Evolutionary conservation across 2,329 filamentous ascomycete genomes (phyloP), one percentile per base, ranked within the genome.

Genomic region (Colletotrichum tropicale): DNA sequence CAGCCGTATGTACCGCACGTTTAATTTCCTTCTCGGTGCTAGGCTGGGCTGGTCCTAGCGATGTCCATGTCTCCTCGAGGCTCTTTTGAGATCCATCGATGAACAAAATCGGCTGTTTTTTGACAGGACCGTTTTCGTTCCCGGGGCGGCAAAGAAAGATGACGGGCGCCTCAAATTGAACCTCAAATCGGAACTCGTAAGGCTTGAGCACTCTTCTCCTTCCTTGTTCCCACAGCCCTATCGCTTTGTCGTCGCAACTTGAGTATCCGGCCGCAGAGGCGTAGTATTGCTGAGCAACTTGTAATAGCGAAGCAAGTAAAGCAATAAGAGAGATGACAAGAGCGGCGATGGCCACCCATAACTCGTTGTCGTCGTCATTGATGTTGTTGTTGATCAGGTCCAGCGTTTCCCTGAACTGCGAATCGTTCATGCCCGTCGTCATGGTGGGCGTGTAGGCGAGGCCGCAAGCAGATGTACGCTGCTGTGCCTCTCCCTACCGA

Each of bases 201-300:
- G 81, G 82, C 3, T 81, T 83, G 73, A 89, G 87, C 1, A 78
- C 80, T 12, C 88, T 83, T 3, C 81, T 82, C 74, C 86, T 88
- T 21, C 81, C 84, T 2, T 78, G 75, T 24, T 85, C 83, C 88
- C 88, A 90, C 18, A 82, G 80, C 1, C 88, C 87, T 81, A 89
- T 88, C 68, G 89, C 87, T 62, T 86, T 85, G 67, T 86, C 82
- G 75, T 85, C 86, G 78, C 88, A 89, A 69, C 86, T 86, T 7
- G 86, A 82, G 77, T 88, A 89, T 36, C 88, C 88, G n/a, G 85
- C 84, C 0, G 88, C 88, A 12, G 88, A 89, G 1, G 88, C 84
- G 26, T 85, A 85, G 80, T 89, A 89, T 75, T 90, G 88, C 76
- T 89, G 88, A 34, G 87, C 79, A 12, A 89, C 87, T 77, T 90